Base-by-base conservation (phyloP, 2,329 filamentous ascomycete genomes). In the Colletotrichum zoysiae region DNA sequence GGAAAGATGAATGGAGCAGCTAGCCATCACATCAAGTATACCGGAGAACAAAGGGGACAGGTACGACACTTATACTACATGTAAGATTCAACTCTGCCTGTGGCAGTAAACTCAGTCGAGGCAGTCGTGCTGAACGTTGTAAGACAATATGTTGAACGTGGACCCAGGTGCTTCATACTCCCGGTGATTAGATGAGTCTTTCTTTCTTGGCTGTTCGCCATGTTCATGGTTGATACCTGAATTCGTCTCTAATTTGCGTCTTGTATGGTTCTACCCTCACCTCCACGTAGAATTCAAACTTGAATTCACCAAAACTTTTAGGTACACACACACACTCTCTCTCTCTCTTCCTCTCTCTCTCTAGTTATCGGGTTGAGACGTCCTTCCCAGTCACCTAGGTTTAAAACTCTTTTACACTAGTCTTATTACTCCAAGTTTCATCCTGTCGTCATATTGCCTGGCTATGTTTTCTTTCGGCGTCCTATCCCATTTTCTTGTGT, bases 311-410 rank as follows among this genome's bases (percentile, higher is more conserved):
- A 20, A 30, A 26, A 1, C n/a, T 16, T 9, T 7, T 16, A 5
- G n/a, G 9, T 1, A 16, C 30, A 30, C 30, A 30, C 30, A 30
- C 30, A 30, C 30, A 3, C 30, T 30, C 30, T n/a, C n/a, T n/a
- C n/a, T n/a, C 26, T 30, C 26, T 30, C 26, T 30, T 3, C 3
- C 23, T 51, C 4, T 51, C 23, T 30, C 3, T 1, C 3, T 8
- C 23, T 8, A 3, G 30, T 30, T 1, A 18, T 6, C 8, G 1
- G 16, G 8, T 51, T 14, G 1, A 30, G 1, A 2, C 6, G 2
- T 30, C 48, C 18, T 5, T 1, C 14, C 2, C 3, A 9, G 6
- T 3, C 12, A 18, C 6, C 5, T 11, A 0, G 48, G 23, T 18
- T 4, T 3, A 30, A 8, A 30, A 8, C 14, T 14, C 12, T 16